Conservation (phyloP, 179 eudicot species). For the Beta lomatogona region DNA sequence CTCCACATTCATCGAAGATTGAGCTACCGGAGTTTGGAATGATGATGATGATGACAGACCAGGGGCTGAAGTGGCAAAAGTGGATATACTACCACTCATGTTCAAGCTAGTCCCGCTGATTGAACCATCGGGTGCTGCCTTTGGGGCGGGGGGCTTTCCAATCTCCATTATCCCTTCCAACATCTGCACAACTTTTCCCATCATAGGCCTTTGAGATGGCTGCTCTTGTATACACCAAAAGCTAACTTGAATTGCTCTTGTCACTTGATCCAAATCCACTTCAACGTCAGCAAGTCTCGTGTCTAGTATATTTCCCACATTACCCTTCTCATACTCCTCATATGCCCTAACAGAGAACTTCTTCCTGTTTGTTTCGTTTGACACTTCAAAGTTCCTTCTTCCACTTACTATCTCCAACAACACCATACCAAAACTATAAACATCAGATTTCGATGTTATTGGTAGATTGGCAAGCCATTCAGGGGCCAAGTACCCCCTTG, state of each 20-base stretch:
- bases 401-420: slow-evolving; percentile 82
- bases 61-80: slow-evolving; percentile 45
- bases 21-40: slow-evolving; percentile 36
- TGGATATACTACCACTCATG: slow-evolving; percentile 39
- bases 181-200: slow-evolving; percentile 96
- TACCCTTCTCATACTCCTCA: slow-evolving; percentile 77
- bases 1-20: slow-evolving; percentile 46
- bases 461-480: slow-evolving; percentile 92
- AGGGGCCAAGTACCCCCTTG: slow-evolving; percentile 87
- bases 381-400: slow-evolving; percentile 75
- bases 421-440: slow-evolving; percentile 90
- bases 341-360: slow-evolving; percentile 83
- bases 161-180: slow-evolving; percentile 77
- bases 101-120: slow-evolving; percentile 41
- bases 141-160: slow-evolving; percentile 66
- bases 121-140: slow-evolving; percentile 47
- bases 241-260: slow-evolving; percentile 61
- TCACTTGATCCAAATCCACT: slow-evolving; percentile 62
- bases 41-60: slow-evolving; percentile 54
- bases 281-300: slow-evolving; percentile 44
- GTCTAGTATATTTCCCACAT: slow-evolving; percentile 52
- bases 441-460: slow-evolving; percentile 78
- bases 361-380: slow-evolving; percentile 52
- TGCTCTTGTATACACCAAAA: slow-evolving; percentile 98
- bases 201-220: slow-evolving; percentile 83